Evolutionary conservation across 2,329 filamentous ascomycete genomes (phyloP), one percentile per base, ranked within the genome.

Genomic region (Fusarium albosuccineum): DNA sequence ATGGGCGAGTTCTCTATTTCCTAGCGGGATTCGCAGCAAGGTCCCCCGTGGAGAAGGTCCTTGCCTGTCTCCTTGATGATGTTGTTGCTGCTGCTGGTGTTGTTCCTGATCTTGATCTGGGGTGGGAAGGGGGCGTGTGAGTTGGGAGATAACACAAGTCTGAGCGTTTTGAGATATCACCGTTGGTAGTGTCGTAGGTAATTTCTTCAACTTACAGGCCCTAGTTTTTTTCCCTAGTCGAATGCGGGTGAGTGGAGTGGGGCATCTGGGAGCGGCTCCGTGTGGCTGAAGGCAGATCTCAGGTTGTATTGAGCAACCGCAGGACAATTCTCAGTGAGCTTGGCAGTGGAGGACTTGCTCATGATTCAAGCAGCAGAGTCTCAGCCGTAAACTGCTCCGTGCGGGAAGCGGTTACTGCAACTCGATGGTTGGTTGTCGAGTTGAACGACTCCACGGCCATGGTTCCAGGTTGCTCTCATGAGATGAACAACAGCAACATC

Each of bases 171-270:
- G 8, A 33, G 44, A 48, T 48, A 48, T 33, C 27, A 30, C 30
- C 34, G 44, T 48, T 48, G 44, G 44, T 48, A 16, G 27, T 44
- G 41, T 42, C 16, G 41, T 46, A 30, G 44, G 16, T 46, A 54
- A 66, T 67, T 68, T 67, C 65, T 67, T 50, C 56, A 62, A 67
- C 64, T 52, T 55, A 53, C 39, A 56, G 50, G 39, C 46, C 8
- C 10, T 33, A 29, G 44, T 34, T 48, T 48, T 48, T 33, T 48
- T 30, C 27, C 27, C 22, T 14, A 33, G 27, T 10, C n/a, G 44
- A 48, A 11, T 22, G 22, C 22, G 44, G 13, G 44, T 53, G 27
- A 34, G 39, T 42, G 62, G 57, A 68, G 64, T 68, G 65, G 65
- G 59, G 61, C 61, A 41, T 54, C 49, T 60, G 16, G 49, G 48